Evolutionary conservation across 495 filamentous ascomycete species (phyloP), one percentile per base, ranked within the genome.

Genomic region (Penicillium nucicola): DNA sequence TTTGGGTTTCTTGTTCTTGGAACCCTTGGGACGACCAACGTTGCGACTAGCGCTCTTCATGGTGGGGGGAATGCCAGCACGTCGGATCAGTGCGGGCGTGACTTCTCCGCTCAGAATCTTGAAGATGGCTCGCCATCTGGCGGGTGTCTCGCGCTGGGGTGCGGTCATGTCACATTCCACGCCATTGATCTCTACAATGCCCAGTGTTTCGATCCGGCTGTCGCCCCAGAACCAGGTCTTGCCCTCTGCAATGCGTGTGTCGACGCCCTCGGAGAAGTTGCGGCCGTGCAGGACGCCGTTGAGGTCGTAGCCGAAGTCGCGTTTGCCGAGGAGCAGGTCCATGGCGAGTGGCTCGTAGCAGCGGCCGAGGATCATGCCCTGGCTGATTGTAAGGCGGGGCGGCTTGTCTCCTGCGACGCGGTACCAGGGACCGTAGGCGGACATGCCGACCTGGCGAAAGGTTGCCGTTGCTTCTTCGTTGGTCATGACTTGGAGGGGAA

Each of bases 191-290:
- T 70, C 70, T 17, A 77, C 71, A 11, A 85, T 42, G 23, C 76
- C 79, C 4, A 85, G 71, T 0, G 78, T 77, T 34, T 84, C 72
- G 0, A 72, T 71, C 2, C 82, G 70, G 38, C 66, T 69, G 40
- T 84, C 79, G 14, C 71, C 77, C 79, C 80, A 84, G 61, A 78
- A 80, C 78, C 78, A 83, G 2, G 57, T 50, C n/a, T 70, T 65
- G 4, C 58, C 66, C 5, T 59, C 40, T 0, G 62, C 53, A 23
- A 83, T 79, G 9, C 79, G 77, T 0, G 53, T 45, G 31, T 84
- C 80, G 6, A 67, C 60, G 28, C 61, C 45, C 6, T 57, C 34
- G 0, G 78, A 75, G 53, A 70, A 81, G 5, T 58, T 52, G 12
- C 82, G 69, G 10, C 61, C 76, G 20, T 63, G 58, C 3, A 68